phyloP scores from a whole-genome alignment of 1,284 basidiomycete genomes.

The Ceratobasidium sp. region DNA sequence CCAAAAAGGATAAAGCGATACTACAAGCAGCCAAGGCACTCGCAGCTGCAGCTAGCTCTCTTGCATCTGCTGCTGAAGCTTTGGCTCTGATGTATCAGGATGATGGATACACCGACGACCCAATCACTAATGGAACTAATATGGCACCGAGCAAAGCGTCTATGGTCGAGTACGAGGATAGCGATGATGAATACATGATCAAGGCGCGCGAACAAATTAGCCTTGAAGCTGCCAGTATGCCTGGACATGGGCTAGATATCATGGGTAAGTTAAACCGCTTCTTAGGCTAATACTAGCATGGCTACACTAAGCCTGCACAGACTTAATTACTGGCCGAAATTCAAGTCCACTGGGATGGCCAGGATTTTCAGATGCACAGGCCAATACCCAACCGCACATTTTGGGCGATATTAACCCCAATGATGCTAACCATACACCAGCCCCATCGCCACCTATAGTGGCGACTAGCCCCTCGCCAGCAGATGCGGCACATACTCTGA shows the following conservation, averaged over 20 bases:
- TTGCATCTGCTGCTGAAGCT: conserved; percentile 30
- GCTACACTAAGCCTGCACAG: background rate
- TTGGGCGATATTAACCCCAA: background rate
- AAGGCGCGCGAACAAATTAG: conserved; percentile 26
- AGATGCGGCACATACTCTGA: background rate
- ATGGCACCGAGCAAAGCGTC: background rate
- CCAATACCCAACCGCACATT: background rate
- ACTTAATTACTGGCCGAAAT: background rate
- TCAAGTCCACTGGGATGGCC: background rate
- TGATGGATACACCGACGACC: conserved; percentile 2
- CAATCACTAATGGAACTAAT: background rate
- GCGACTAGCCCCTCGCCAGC: background rate
- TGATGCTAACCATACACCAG: background rate
- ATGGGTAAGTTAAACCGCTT: background rate
- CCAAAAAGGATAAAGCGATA: conserved; percentile 25
- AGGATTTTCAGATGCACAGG: background rate
- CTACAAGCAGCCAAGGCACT: conserved; percentile 21
- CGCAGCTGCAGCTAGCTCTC: conserved; percentile 18
- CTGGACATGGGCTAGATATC: background rate
- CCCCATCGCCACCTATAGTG: background rate
- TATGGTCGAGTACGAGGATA: conserved; percentile 2
- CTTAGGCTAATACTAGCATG: background rate
- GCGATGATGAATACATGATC: conserved; percentile 28
- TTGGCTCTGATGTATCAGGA: conserved; percentile 1
- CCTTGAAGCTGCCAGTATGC: background rate